A percentile compares a stretch with the other conserved stretches of the same genome.
phyloP scores from a whole-genome alignment of 345 rosid genomes.

The Hibiscus trionum region DNA sequence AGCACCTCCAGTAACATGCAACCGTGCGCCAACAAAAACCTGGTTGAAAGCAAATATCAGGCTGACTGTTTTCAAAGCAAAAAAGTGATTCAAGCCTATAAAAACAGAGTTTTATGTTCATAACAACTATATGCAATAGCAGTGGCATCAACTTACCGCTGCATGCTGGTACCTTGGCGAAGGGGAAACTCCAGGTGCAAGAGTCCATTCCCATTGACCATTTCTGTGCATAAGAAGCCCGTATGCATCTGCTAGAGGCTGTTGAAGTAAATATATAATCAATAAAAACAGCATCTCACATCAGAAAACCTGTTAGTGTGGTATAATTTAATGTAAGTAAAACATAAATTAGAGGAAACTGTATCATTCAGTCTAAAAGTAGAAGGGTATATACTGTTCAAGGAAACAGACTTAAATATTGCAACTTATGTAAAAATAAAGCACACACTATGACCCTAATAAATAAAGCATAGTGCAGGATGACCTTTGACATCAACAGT shows the following conservation, averaged over 20 bases:
- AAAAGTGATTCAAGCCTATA: background rate
- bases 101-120: background rate
- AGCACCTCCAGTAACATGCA: conserved; percentile 93
- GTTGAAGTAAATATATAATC: conserved; percentile 25
- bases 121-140: conserved; percentile 2
- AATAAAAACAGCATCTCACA: conserved; percentile 5
- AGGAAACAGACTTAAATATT: background rate
- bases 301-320: background rate
- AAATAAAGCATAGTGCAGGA: background rate
- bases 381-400: background rate
- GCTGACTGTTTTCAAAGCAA: background rate
- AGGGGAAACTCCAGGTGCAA: conserved; percentile 98
- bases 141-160: conserved; percentile 48
- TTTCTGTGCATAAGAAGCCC: conserved; percentile 97
- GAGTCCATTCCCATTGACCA: conserved; percentile 99
- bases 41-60: conserved; percentile 22
- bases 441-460: background rate
- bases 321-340: background rate
- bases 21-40: conserved; percentile 96
- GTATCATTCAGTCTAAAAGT: background rate
- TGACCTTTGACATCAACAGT: background rate
- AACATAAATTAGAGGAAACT: background rate
- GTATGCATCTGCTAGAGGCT: conserved; percentile 94
- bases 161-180: conserved; percentile 95
- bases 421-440: background rate